Evolutionary conservation across 768 basidiomycete genomes (phyloP).

Genomic region (Leccinum rimulosum): DNA sequence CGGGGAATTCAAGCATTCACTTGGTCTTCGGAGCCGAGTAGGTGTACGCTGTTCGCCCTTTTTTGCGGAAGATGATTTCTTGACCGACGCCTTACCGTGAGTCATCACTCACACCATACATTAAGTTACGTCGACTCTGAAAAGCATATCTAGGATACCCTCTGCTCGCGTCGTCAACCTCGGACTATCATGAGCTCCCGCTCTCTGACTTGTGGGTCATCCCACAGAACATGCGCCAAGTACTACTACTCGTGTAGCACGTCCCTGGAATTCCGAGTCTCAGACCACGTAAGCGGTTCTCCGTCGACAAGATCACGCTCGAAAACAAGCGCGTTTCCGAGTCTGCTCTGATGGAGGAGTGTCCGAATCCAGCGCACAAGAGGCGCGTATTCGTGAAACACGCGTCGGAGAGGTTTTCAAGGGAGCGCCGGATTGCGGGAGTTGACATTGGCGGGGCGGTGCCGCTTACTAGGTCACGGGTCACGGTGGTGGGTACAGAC

Average conservation of each 20-base stretch:
- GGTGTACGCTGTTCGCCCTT: too few relatives aligned
- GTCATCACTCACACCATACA: too few relatives aligned
- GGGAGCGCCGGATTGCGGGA: conserved; percentile 56
- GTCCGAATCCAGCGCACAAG: conserved; percentile 30
- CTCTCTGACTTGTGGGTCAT: not conserved
- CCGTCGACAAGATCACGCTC: too few relatives aligned
- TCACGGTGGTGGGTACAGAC: conserved; percentile 61
- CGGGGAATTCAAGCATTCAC: too few relatives aligned
- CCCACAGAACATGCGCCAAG: conserved; percentile 5
- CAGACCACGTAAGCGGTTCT: conserved; percentile 22
- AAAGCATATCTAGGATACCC: too few relatives aligned
- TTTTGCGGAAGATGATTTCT: too few relatives aligned
- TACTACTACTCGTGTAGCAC: conserved; percentile 29
- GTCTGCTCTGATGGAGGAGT: conserved; percentile 26
- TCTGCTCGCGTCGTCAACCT: too few relatives aligned
- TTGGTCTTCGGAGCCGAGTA: too few relatives aligned
- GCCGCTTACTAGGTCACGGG: not conserved
- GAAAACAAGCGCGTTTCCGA: not conserved
- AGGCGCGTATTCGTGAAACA: conserved; percentile 47
- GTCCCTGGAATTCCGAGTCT: conserved; percentile 24
- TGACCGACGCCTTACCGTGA: too few relatives aligned
- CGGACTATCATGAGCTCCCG: too few relatives aligned
- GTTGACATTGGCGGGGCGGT: conserved; percentile 40
- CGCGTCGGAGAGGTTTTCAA: conserved; percentile 58
- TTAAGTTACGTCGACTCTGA: too few relatives aligned